Percentiles rank a stretch among this genome's conserved stretches.
Conservation (phyloP, 805 yeast genomes). For the Blastobotrys parvus region DNA sequence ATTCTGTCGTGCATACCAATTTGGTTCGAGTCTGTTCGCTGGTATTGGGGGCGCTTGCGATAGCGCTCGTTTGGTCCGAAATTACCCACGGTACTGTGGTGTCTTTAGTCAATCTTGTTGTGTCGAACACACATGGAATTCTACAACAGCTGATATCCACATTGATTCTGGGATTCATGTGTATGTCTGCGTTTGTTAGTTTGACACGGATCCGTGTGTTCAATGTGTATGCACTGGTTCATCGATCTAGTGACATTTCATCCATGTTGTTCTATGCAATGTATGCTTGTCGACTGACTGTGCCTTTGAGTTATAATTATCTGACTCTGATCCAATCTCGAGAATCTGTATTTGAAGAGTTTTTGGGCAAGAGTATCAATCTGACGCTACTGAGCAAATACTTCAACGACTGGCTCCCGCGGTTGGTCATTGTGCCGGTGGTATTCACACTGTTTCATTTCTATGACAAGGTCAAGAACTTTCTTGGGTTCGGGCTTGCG, state of each 20-base stretch:
- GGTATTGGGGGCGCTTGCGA: conserved; percentile 37
- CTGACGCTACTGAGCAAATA: conserved; percentile 65
- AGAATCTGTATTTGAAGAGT: conserved; percentile 52
- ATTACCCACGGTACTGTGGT: conserved; percentile 58
- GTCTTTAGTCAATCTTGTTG: conserved; percentile 49
- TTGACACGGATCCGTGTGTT: conserved; percentile 61
- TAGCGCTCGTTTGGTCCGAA: conserved; percentile 63
- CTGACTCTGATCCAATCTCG: conserved; percentile 53
- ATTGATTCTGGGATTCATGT: conserved; percentile 54
- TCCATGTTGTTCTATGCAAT: conserved; percentile 70
- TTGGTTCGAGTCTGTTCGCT: conserved; percentile 38
- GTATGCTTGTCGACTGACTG: conserved; percentile 72
- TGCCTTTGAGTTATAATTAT: conserved; percentile 75
- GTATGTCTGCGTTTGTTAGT: conserved; percentile 55
- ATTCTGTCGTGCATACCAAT: conserved; percentile 40
- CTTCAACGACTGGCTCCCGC: conserved; percentile 67
- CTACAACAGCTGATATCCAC: conserved; percentile 35
- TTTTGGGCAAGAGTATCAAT: conserved; percentile 69
- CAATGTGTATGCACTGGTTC: conserved; percentile 68
- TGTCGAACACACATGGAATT: conserved; percentile 33
- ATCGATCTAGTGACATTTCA: conserved; percentile 63
- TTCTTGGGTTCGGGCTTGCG: conserved; percentile 31
- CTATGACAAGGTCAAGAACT: conserved; percentile 51
- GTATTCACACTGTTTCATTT: conserved; percentile 53
- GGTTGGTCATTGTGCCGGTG: conserved; percentile 65